phyloP scores from a whole-genome alignment of 2,329 filamentous ascomycete genomes.

The Zalaria sp. region DNA sequence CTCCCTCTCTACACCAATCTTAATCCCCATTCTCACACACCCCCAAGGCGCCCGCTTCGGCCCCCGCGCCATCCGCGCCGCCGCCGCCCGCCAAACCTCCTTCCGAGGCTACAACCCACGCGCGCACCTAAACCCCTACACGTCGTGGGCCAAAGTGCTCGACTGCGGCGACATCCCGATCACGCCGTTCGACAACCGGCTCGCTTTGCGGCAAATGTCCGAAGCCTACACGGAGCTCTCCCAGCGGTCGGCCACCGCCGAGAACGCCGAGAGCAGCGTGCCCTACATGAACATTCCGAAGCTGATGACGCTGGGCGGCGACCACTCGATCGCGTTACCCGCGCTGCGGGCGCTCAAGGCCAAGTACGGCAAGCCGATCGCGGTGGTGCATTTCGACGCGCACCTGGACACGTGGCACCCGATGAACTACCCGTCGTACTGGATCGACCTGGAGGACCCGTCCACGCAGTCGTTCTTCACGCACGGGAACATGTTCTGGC shows the following conservation, averaged over 20 bases:
- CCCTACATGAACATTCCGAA: slow-evolving; percentile 30
- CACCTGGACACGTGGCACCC: slow-evolving; percentile 83
- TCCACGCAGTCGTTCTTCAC: slow-evolving; percentile 62
- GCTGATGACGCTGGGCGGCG: slow-evolving; percentile 33
- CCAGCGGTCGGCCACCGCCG: slow-evolving; percentile 22
- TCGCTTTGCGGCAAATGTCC: slow-evolving; percentile 74
- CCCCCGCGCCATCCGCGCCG: slow-evolving; percentile 73
- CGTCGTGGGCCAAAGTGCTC: slow-evolving; percentile 61
- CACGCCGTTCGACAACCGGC: slow-evolving; percentile 70
- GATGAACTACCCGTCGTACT: slow-evolving; percentile 62
- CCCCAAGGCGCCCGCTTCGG: slow-evolving; percentile 51
- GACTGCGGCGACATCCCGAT: slow-evolving; percentile 89
- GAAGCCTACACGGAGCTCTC: slow-evolving; percentile 61
- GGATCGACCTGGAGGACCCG: slow-evolving; percentile 39
- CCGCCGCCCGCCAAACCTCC: slow-evolving; percentile 65
- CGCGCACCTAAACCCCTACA: slow-evolving; percentile 71
- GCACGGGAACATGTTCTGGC: slow-evolving; percentile 86
- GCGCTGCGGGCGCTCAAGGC: slow-evolving; percentile 34
- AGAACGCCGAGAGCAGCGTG: slow-evolving; percentile 22
- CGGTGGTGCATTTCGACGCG: slow-evolving; percentile 38
- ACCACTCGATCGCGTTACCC: slow-evolving; percentile 36
- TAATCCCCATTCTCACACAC: not conserved
- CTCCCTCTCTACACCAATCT: too few species aligned
- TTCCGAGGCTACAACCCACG: slow-evolving; percentile 65
- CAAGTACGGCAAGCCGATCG: slow-evolving; percentile 28